A percentile compares a stretch with the other conserved stretches of the same genome.
Conservation (phyloP, 2,329 filamentous ascomycete genomes). For the Leptographium galeiforme region DNA sequence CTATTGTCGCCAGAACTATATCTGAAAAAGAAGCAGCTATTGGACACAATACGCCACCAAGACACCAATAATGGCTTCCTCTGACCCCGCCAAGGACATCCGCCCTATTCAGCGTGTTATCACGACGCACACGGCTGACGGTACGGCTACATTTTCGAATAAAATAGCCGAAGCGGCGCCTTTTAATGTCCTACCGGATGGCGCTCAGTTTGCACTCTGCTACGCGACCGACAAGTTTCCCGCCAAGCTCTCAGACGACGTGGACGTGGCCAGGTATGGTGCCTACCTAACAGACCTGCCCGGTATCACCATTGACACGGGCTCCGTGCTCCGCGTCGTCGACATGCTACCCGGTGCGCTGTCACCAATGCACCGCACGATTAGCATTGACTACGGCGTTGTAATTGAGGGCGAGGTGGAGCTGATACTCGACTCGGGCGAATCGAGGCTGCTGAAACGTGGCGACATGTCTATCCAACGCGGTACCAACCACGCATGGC, state of each 20-base stretch:
- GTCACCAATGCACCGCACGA: conserved; percentile 11
- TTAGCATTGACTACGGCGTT: conserved; percentile 19
- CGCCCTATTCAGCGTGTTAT: conserved; percentile 9
- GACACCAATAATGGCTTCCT: not conserved
- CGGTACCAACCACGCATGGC: conserved; percentile 30
- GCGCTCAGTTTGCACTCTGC: conserved; percentile 6
- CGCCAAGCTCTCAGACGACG: conserved; percentile 1
- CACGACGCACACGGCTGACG: conserved; percentile 10
- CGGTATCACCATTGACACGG: conserved; percentile 7
- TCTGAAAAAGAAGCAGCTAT: no score
- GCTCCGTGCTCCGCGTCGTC: conserved; percentile 10
- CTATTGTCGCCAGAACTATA: no score
- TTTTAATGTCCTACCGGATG: conserved; percentile 2
- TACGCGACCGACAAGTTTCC: conserved; percentile 9
- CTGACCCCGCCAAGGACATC: conserved; percentile 7
- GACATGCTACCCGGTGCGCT: conserved; percentile 9
- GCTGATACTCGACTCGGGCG: conserved; percentile 29
- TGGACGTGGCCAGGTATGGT: conserved; percentile 8
- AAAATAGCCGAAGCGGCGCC: conserved; percentile 7
- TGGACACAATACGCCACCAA: no score
- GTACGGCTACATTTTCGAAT: conserved; percentile 7
- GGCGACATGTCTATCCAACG: conserved; percentile 33
- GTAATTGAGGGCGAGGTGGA: conserved; percentile 31
- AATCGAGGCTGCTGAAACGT: conserved; percentile 22
- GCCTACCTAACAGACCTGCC: conserved; percentile 3